Evolutionary conservation across 2,329 filamentous ascomycete genomes (phyloP).

Genomic region (Coniochaeta prunicola): DNA sequence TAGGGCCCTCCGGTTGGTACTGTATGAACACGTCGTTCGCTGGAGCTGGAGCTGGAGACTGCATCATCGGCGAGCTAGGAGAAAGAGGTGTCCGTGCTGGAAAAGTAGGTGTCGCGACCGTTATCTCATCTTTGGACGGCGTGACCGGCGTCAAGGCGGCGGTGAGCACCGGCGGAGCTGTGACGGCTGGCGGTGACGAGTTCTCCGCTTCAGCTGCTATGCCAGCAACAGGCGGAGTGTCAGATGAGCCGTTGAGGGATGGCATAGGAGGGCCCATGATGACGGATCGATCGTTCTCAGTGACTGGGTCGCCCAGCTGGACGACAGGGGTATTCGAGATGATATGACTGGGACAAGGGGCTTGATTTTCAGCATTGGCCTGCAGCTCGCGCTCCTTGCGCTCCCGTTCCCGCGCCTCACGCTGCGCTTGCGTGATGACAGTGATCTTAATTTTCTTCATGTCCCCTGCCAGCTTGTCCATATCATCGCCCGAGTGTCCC

Average conservation of each 20-base stretch:
- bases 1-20: conserved; percentile 48
- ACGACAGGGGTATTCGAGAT: not conserved
- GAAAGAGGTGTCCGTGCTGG: conserved; percentile 4
- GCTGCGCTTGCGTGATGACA: conserved; percentile 50
- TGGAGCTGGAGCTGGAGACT: conserved; percentile 3
- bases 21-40: conserved; percentile 39
- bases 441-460: conserved; percentile 60
- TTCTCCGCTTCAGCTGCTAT: not conserved
- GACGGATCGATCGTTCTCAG: not conserved
- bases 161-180: not conserved
- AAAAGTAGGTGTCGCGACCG: conserved; percentile 6
- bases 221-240: not conserved
- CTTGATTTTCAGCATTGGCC: conserved; percentile 5
- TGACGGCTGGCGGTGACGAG: not conserved
- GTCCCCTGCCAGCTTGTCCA: conserved; percentile 48
- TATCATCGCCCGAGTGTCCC: conserved; percentile 24
- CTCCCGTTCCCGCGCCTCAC: conserved; percentile 39
- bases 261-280: not conserved
- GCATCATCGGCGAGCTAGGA: conserved; percentile 8
- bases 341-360: not conserved
- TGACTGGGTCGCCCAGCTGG: not conserved
- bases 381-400: conserved; percentile 11
- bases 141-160: not conserved
- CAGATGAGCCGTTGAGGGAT: not conserved
- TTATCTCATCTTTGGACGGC: not conserved